Percentiles rank a stretch among this genome's conserved stretches.
phyloP scores from a whole-genome alignment of 1,284 basidiomycete species.

The Austropuccinia psidii region DNA sequence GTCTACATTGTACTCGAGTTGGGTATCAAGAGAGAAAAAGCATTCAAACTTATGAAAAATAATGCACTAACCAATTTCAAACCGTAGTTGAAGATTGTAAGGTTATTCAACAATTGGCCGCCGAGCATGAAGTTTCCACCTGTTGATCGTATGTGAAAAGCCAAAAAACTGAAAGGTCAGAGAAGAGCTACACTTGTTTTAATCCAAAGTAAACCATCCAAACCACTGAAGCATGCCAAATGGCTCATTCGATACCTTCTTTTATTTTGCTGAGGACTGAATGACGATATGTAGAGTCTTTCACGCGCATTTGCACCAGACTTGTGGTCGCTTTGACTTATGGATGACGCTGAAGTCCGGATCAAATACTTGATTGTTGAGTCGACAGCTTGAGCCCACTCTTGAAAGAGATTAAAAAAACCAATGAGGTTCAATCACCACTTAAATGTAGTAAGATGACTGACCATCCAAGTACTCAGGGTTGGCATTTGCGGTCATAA shows the following conservation, averaged over 20 bases:
- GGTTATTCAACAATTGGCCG: conserved; percentile 39
- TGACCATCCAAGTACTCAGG: neutral
- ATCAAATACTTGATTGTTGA: conserved; percentile 41
- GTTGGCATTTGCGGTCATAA: neutral
- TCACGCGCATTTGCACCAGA: too few relatives aligned
- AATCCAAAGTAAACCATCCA: too few relatives aligned
- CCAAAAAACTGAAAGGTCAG: neutral
- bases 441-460: neutral
- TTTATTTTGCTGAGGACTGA: neutral
- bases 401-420: neutral
- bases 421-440: too few relatives aligned
- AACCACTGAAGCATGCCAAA: conserved; percentile 42
- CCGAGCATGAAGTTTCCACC: conserved; percentile 43
- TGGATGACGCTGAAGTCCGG: conserved; percentile 35
- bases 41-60: neutral
- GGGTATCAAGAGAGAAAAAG: neutral
- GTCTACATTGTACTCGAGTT: neutral
- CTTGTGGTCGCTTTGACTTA: too few relatives aligned
- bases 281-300: too few relatives aligned
- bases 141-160: neutral
- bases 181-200: neutral
- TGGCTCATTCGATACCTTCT: conserved; percentile 40
- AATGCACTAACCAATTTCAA: conserved; percentile 38
- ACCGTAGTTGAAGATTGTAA: conserved; percentile 40
- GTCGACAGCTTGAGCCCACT: conserved; percentile 41